These are phyloP conservation scores for Debaryomyces fabryi DNA, from an alignment of 1,139 yeast species.

Conservation along the genomic window DNA sequence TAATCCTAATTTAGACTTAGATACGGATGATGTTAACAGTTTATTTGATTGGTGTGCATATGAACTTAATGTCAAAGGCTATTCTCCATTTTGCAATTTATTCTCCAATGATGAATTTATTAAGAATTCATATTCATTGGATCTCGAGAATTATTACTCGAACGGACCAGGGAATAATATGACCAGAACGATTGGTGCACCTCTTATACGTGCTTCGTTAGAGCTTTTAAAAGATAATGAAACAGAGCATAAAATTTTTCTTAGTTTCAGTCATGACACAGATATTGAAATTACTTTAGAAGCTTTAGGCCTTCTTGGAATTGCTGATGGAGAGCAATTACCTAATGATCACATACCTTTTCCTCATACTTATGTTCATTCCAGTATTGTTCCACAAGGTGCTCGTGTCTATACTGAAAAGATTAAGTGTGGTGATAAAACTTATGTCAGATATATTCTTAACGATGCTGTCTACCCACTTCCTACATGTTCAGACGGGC, in stretches of 20 bases:
- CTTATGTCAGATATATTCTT: conserved; percentile 51
- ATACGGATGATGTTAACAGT: conserved; percentile 41
- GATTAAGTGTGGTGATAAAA: conserved; percentile 38
- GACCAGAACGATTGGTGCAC: conserved; percentile 32
- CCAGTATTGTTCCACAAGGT: conserved; percentile 59
- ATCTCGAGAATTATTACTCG: conserved; percentile 49
- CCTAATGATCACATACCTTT: conserved; percentile 34
- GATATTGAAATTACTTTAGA: conserved; percentile 52
- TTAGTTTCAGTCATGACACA: conserved; percentile 59
- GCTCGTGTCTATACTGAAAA: conserved; percentile 54
- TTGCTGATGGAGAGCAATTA: conserved; percentile 32
- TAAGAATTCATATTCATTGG: conserved; percentile 45
- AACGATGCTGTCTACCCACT: conserved; percentile 63
- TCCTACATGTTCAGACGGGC: conserved; percentile 52
- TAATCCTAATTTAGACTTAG: conserved; percentile 43
- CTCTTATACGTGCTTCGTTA: conserved; percentile 45
- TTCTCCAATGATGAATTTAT: conserved; percentile 54
- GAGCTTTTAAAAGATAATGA: conserved; percentile 31
- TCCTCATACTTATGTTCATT: conserved; percentile 46
- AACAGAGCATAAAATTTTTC: conserved; percentile 32
- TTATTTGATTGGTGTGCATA: conserved; percentile 54
- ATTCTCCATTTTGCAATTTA: conserved; percentile 53
- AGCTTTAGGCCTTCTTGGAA: conserved; percentile 51
- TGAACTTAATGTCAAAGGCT: conserved; percentile 53
- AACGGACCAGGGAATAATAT: conserved; percentile 52